Percentiles rank a stretch among this genome's conserved stretches.
Evolutionary conservation across 2,329 filamentous ascomycete genomes (phyloP).

Genomic region (Fusarium nodosum): DNA sequence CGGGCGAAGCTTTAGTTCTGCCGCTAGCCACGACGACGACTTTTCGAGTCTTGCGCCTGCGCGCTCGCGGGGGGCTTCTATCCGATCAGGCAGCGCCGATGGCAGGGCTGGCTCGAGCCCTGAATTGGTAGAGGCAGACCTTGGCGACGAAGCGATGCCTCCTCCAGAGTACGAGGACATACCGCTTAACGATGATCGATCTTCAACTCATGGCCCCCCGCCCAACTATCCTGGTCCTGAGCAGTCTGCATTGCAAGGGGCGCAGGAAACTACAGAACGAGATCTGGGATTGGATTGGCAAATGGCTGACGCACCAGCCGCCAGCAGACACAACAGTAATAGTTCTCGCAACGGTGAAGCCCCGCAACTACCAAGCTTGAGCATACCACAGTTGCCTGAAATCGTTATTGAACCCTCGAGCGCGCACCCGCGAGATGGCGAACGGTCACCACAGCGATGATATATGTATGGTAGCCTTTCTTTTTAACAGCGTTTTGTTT

Average conservation of each 20-base stretch:
- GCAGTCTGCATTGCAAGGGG: slow-evolving; percentile 48
- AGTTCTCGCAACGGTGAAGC: slow-evolving; percentile 43
- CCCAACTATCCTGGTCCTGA: slow-evolving; percentile 64
- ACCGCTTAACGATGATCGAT: slow-evolving; percentile 58
- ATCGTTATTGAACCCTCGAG: slow-evolving; percentile 71
- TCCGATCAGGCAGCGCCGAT: slow-evolving; percentile 56
- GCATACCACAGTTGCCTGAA: slow-evolving; percentile 64
- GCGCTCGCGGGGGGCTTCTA: slow-evolving; percentile 60
- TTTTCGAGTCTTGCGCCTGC: slow-evolving; percentile 57
- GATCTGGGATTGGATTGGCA: slow-evolving; percentile 30
- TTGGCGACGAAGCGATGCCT: slow-evolving; percentile 63
- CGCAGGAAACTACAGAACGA: slow-evolving; percentile 45
- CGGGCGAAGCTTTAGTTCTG: slow-evolving; percentile 62
- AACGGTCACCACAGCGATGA: slow-evolving; percentile 36
- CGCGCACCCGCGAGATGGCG: slow-evolving; percentile 46
- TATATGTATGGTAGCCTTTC: slow-evolving; percentile 11
- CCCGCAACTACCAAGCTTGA: slow-evolving; percentile 67
- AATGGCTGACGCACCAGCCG: slow-evolving; percentile 14
- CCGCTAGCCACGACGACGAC: slow-evolving; percentile 67
- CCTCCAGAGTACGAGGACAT: slow-evolving; percentile 69
- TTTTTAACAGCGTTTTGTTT: slow-evolving; percentile 10
- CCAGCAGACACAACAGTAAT: slow-evolving; percentile 14
- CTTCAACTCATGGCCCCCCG: slow-evolving; percentile 63
- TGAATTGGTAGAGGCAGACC: slow-evolving; percentile 65
- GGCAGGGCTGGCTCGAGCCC: slow-evolving; percentile 64